phyloP scores from a whole-genome alignment of 139 green algal species.

The Diplosphaera chodatii region DNA sequence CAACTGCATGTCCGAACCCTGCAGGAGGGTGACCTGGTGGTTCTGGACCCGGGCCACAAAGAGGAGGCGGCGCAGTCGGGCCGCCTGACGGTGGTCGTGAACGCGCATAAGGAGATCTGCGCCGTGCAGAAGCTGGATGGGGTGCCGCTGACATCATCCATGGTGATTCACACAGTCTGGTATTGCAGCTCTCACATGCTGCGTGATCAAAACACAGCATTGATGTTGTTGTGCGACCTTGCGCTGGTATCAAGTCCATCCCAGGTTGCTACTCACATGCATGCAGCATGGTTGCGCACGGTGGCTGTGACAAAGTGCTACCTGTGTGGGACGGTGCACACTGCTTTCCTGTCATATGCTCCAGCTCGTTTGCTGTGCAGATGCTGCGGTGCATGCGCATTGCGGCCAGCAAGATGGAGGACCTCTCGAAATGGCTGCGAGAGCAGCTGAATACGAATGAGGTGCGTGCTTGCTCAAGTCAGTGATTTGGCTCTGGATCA shows the following conservation, averaged over 20 bases:
- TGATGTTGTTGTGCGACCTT: too few species aligned
- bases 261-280: too few species aligned
- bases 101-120: conserved; percentile 64
- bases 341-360: too few species aligned
- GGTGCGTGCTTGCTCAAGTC: too few species aligned
- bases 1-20: background rate
- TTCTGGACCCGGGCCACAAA: conserved; percentile 66
- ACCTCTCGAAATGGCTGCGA: conserved; percentile 38
- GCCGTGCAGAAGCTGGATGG: conserved; percentile 68
- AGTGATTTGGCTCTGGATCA: too few species aligned
- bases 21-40: conserved; percentile 46
- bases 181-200: background rate
- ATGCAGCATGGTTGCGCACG: background rate
- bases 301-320: background rate
- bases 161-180: conserved; percentile 32
- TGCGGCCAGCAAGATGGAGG: conserved; percentile 24
- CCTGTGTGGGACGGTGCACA: too few species aligned
- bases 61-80: conserved; percentile 60
- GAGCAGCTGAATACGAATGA: conserved; percentile 49
- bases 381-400: conserved; percentile 30
- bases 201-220: too few species aligned
- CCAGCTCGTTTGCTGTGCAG: too few species aligned
- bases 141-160: conserved; percentile 33
- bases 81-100: conserved; percentile 42
- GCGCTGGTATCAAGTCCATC: too few species aligned